Percentiles rank a stretch among this genome's conserved stretches.
phyloP scores from a whole-genome alignment of 768 basidiomycete genomes.

The Auricularia cornea region DNA sequence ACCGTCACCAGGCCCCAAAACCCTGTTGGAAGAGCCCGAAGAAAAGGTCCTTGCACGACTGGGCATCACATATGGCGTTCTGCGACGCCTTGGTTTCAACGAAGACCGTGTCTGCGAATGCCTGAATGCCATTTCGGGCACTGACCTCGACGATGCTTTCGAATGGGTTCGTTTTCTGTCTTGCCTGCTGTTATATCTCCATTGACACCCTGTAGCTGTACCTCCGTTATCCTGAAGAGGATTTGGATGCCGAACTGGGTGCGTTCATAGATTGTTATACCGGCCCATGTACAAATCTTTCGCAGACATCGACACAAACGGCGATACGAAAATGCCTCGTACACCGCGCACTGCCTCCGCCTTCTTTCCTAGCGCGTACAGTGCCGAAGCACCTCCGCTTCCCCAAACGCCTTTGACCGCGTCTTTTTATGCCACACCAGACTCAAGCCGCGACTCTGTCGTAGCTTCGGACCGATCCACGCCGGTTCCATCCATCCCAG shows the following conservation, averaged over 20 bases:
- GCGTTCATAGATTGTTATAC: no score
- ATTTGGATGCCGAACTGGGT: conserved; percentile 32
- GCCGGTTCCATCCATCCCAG: background rate
- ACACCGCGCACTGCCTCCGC: conserved; percentile 5
- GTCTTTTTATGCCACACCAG: background rate
- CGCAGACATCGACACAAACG: background rate
- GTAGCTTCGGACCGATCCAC: background rate
- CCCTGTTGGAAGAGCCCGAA: conserved; percentile 42
- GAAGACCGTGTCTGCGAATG: conserved; percentile 66
- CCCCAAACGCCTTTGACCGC: conserved; percentile 1
- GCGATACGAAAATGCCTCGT: background rate
- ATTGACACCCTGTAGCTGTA: conserved; percentile 40
- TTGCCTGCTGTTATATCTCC: background rate
- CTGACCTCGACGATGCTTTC: conserved; percentile 80
- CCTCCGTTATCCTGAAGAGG: conserved; percentile 53
- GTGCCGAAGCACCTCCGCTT: conserved; percentile 1
- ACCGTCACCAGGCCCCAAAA: background rate
- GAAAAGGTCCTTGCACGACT: conserved; percentile 67
- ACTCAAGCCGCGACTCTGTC: background rate
- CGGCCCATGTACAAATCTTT: background rate
- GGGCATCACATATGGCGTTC: conserved; percentile 71
- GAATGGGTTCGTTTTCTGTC: conserved; percentile 63
- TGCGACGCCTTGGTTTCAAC: conserved; percentile 69
- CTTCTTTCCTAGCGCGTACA: background rate
- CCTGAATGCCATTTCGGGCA: conserved; percentile 48